These are phyloP conservation scores for Aspergillus mulundensis DNA, from an alignment of 495 filamentous ascomycete species.

Conservation along the genomic window DNA sequence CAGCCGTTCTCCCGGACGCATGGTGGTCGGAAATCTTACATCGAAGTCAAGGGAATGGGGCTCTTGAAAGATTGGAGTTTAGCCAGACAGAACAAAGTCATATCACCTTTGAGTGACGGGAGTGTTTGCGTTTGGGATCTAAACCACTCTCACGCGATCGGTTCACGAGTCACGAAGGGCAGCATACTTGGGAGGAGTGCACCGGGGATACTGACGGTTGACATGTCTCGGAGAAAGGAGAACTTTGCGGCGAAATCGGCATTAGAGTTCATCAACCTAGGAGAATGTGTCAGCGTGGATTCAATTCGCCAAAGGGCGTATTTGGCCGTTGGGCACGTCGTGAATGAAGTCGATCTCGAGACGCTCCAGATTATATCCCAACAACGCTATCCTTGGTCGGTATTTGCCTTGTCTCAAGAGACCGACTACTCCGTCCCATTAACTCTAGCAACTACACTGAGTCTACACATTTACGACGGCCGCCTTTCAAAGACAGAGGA, in stretches of 20 bases:
- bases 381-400: slow-evolving; percentile 75
- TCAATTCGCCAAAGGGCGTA: slow-evolving; percentile 65
- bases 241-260: slow-evolving; percentile 35
- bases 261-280: slow-evolving; percentile 62
- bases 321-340: slow-evolving; percentile 68
- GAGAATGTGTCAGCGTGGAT: slow-evolving; percentile 82
- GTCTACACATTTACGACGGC: slow-evolving; percentile 80
- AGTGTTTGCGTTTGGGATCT: slow-evolving; percentile 84
- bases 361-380: slow-evolving; percentile 68
- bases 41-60: slow-evolving; percentile 59
- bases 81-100: slow-evolving; percentile 51
- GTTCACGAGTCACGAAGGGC: slow-evolving; percentile 48
- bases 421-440: slow-evolving; percentile 64
- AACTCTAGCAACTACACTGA: slow-evolving; percentile 79
- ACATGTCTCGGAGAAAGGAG: slow-evolving; percentile 41
- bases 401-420: slow-evolving; percentile 78
- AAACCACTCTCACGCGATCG: slow-evolving; percentile 49
- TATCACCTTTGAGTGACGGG: slow-evolving; percentile 81
- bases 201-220: slow-evolving; percentile 58
- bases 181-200: slow-evolving; percentile 60
- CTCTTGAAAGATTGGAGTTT: slow-evolving; percentile 51
- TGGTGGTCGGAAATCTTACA: slow-evolving; percentile 39
- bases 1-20: slow-evolving; percentile 40
- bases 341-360: slow-evolving; percentile 81
- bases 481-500: slow-evolving; percentile 46